Base-by-base conservation (phyloP, 768 basidiomycete species). In the Xerocomellus chrysenteron region DNA sequence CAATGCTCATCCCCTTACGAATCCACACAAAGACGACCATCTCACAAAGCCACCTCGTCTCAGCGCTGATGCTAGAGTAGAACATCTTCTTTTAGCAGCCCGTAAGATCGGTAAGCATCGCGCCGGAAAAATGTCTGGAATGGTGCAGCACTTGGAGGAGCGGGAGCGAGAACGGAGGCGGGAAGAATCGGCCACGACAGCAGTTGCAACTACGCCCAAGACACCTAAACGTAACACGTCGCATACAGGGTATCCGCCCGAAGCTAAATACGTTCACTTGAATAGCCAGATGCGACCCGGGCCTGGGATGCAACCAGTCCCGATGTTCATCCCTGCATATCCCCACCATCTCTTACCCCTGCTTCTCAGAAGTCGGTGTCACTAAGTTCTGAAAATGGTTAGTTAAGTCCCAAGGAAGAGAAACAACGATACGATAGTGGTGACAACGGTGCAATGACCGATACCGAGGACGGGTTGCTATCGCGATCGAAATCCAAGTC, bases 11-110 rank as follows among this genome's bases (percentile, higher is more conserved):
- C 49, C 54, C 24, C 14, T 12, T 21, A 39, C 56, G 13, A 59
- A 56, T 36, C 40, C 52, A 26, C 61, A 66, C 41, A 66, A 65
- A 62, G 68, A 55, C 67, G 68, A 48, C 47, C 54, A 30, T 63
- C 66, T 33, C 70, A 71, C 50, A 67, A 72, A 55, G 45, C 50
- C 42, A 6, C 63, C 1, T 67, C 67, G 6, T 40, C 55, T 80
- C 43, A 68, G 78, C 57, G 73, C 85, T 2, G 90, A 92, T 58
- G 90, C 89, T 4, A 80, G 86, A 45, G 77, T 80, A 0, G 89
- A 91, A 62, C 88, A 88, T 62, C 72, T 90, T 13, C 75, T 92
- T 2, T 73, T 88, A 13, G 89, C 89, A 3, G 85, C 87, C 10
- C 81, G 87, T n/a, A 84, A 75, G 51, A 77, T 90, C 4, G 88